Conservation (phyloP, 2,329 filamentous ascomycete genomes). For the Colletotrichum echinochloae region DNA sequence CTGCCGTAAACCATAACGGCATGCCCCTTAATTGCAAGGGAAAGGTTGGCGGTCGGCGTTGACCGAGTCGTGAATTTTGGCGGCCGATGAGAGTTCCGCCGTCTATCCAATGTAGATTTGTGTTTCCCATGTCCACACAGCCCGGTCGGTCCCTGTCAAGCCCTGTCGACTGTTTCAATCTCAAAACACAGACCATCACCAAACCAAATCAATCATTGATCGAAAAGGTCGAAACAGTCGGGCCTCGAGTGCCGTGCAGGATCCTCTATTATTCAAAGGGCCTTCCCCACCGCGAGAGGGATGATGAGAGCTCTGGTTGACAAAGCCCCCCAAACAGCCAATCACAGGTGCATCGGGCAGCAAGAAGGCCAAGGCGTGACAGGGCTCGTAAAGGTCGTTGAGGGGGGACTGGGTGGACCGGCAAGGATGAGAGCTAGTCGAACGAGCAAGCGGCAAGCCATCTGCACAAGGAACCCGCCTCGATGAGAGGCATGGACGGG, state of each 20-base stretch:
- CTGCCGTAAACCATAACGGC: constrained; percentile 19
- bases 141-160: constrained; percentile 36
- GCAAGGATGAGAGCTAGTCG: constrained; percentile 38
- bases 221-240: constrained; percentile 34
- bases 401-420: constrained; percentile 25
- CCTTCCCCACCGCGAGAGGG: constrained; percentile 24
- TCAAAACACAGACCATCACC: constrained; percentile 39
- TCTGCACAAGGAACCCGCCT: constrained; percentile 33
- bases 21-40: constrained; percentile 30
- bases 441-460: constrained; percentile 38
- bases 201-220: constrained; percentile 33
- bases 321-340: constrained; percentile 18
- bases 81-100: neutral
- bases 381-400: constrained; percentile 27
- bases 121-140: constrained; percentile 39
- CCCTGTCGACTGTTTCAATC: constrained; percentile 38
- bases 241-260: constrained; percentile 33
- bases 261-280: constrained; percentile 14
- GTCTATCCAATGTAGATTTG: constrained; percentile 36
- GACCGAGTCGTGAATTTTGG: constrained; percentile 19
- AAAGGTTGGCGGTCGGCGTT: constrained; percentile 18
- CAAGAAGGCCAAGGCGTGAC: constrained; percentile 31
- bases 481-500: constrained; percentile 31
- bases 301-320: constrained; percentile 34
- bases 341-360: constrained; percentile 29